Percentiles rank a stretch among this genome's conserved stretches.
Conservation (phyloP, 73 alveolate species). For the Paramecium sexaurelia region DNA sequence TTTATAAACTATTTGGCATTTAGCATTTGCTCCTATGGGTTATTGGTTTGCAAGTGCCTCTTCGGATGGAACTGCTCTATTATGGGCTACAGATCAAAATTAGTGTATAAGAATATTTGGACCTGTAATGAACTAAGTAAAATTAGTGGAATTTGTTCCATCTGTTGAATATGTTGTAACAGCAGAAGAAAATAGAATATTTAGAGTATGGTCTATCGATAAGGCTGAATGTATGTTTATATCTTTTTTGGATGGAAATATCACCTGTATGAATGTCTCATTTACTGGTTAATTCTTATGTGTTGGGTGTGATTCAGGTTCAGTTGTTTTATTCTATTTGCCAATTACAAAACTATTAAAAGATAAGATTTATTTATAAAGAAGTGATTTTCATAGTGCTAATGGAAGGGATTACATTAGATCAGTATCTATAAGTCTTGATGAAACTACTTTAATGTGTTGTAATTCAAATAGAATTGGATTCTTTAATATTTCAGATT, state of each 20-base stretch:
- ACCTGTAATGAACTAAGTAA: conserved; percentile 17
- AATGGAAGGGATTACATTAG: conserved; percentile 32
- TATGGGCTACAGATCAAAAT: conserved; percentile 41
- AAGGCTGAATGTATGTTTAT: conserved; percentile 1
- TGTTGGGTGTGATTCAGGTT: conserved; percentile 1
- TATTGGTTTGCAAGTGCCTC: conserved; percentile 39
- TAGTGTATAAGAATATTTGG: conserved; percentile 13
- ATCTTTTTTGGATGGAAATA: not conserved
- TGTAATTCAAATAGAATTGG: conserved; percentile 50
- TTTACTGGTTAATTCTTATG: conserved; percentile 30
- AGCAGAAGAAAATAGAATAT: conserved; percentile 22
- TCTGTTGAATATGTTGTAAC: conserved; percentile 46
- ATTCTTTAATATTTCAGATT: not conserved
- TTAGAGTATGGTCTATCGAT: not conserved
- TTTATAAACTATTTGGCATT: conserved; percentile 36
- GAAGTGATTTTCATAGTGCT: not conserved
- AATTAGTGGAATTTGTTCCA: conserved; percentile 37
- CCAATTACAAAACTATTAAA: not conserved
- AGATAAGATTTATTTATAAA: conserved; percentile 10
- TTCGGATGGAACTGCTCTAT: conserved; percentile 40
- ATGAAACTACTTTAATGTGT: conserved; percentile 29
- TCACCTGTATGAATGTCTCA: conserved; percentile 40
- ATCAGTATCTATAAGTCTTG: not conserved
- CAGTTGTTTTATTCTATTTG: not conserved
- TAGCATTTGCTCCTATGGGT: conserved; percentile 38